phyloP scores from a whole-genome alignment of 495 filamentous ascomycete species.

The Talaromyces proteolyticus region DNA sequence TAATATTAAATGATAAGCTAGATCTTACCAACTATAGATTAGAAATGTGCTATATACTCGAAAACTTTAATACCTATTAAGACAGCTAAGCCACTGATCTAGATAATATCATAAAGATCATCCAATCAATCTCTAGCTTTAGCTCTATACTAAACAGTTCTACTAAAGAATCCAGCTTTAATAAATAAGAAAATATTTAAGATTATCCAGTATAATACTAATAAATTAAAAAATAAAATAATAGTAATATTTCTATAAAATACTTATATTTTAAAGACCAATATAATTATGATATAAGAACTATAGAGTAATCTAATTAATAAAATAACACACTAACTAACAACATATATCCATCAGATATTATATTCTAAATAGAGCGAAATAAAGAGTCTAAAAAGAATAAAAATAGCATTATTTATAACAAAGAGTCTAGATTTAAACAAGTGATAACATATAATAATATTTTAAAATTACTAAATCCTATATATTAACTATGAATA shows the following conservation, averaged over 20 bases:
- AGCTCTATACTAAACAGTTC: not conserved
- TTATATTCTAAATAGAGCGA: not conserved
- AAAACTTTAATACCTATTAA: too few species aligned
- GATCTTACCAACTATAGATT: too few species aligned
- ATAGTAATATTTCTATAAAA: not conserved
- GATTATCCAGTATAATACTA: not conserved
- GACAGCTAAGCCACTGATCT: too few species aligned
- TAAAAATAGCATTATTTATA: not conserved
- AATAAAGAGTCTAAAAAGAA: not conserved
- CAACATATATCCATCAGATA: not conserved
- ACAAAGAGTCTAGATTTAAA: not conserved
- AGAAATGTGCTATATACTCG: too few species aligned
- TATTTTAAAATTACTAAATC: not conserved
- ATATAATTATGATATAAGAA: not conserved
- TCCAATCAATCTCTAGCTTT: not conserved
- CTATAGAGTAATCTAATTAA: not conserved
- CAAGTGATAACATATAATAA: not conserved
- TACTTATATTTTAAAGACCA: not conserved
- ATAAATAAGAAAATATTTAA: not conserved
- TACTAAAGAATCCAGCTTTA: not conserved
- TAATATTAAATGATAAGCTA: too few species aligned
- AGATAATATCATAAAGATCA: not conserved
- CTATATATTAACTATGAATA: not conserved
- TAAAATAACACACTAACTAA: not conserved
- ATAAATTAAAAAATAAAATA: not conserved